Conservation (phyloP, 495 filamentous ascomycete species). For the Tetracladium setigerum region DNA sequence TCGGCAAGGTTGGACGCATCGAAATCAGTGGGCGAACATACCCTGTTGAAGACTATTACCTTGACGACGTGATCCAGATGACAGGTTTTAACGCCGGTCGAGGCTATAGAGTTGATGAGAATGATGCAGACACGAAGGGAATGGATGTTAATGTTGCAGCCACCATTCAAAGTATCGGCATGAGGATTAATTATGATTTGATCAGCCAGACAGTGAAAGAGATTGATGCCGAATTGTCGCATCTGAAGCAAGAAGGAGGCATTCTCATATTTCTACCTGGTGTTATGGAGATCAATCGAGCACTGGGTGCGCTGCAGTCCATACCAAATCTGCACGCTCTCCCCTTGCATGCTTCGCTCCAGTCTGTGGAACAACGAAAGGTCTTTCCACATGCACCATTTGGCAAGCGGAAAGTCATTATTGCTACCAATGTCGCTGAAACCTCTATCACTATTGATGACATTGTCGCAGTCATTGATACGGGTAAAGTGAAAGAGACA, state of each 20-base stretch:
- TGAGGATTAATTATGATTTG: constrained; percentile 88
- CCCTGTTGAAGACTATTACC: constrained; percentile 82
- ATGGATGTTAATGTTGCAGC: constrained; percentile 48
- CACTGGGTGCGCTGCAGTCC: constrained; percentile 58
- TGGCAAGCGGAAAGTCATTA: constrained; percentile 84
- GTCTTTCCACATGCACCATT: constrained; percentile 73
- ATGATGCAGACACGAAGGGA: constrained; percentile 22
- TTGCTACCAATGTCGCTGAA: constrained; percentile 93
- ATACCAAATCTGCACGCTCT: constrained; percentile 71
- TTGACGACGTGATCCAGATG: constrained; percentile 78
- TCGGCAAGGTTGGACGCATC: constrained; percentile 61
- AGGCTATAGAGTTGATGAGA: constrained; percentile 18
- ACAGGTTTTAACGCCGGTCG: constrained; percentile 55
- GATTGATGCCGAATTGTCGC: constrained; percentile 65
- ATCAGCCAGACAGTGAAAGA: constrained; percentile 68
- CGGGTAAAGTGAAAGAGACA: constrained; percentile 91
- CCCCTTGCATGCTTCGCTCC: constrained; percentile 87
- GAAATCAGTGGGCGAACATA: constrained; percentile 86
- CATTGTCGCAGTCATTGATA: constrained; percentile 93
- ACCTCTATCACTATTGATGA: constrained; percentile 98
- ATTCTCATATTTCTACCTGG: constrained; percentile 93
- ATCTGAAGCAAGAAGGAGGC: constrained; percentile 59
- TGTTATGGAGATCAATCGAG: constrained; percentile 77
- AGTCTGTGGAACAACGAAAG: constrained; percentile 74
- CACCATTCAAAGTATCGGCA: constrained; percentile 66